These are phyloP conservation scores for Fusarium euwallaceae DNA, from an alignment of 2,329 filamentous ascomycete species.

Conservation along the genomic window DNA sequence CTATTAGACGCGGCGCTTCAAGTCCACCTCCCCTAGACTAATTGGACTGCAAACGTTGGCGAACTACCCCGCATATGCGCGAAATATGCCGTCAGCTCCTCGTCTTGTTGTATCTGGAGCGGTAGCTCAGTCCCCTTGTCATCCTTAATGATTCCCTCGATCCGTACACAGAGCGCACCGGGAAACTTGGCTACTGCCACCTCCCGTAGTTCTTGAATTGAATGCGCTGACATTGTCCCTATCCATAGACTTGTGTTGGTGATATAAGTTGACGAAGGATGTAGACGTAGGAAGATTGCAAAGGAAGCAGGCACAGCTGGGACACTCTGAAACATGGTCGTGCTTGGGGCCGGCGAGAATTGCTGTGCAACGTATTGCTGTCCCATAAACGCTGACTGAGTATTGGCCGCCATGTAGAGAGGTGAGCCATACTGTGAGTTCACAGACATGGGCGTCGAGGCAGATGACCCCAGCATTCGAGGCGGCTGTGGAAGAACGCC, in stretches of 20 bases:
- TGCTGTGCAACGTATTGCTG: conserved; percentile 51
- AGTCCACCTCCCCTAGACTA: conserved; percentile 49
- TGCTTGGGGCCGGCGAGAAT: conserved; percentile 41
- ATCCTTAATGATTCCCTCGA: conserved; percentile 76
- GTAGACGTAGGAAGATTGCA: conserved; percentile 77
- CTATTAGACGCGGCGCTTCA: conserved; percentile 25
- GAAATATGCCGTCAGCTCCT: conserved; percentile 80
- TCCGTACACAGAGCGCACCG: conserved; percentile 67
- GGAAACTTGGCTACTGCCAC: conserved; percentile 72
- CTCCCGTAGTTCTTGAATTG: conserved; percentile 73
- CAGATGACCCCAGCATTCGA: conserved; percentile 44
- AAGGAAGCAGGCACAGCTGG: conserved; percentile 51
- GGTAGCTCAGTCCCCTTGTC: conserved; percentile 71
- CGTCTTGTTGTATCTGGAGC: conserved; percentile 76
- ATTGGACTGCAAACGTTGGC: conserved; percentile 60
- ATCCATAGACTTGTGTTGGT: conserved; percentile 72
- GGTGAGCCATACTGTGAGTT: conserved; percentile 55
- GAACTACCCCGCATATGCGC: conserved; percentile 67
- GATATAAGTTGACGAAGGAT: conserved; percentile 71
- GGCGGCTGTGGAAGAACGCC: conserved; percentile 38
- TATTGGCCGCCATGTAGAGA: conserved; percentile 55
- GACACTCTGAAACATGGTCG: conserved; percentile 43
- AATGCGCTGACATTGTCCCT: conserved; percentile 69
- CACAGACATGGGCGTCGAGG: conserved; percentile 45
- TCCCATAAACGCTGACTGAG: conserved; percentile 53